Percentiles rank a stretch among this genome's conserved stretches.
These are phyloP conservation scores for Fistulina hepatica DNA, from an alignment of 1,284 basidiomycete species.

Conservation along the genomic window DNA sequence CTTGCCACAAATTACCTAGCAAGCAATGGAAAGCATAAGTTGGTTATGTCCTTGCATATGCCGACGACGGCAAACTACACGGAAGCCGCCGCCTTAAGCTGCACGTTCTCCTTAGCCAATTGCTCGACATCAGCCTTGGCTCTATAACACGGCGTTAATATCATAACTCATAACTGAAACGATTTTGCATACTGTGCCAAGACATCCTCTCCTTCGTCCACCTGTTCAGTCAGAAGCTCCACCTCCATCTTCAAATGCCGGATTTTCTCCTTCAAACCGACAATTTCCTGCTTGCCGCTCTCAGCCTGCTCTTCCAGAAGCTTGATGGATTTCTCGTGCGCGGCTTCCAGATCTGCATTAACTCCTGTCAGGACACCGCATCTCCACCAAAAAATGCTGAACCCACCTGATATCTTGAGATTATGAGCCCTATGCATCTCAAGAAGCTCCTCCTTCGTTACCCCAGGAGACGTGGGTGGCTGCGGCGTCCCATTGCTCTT, in stretches of 20 bases:
- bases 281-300: constrained; percentile 38
- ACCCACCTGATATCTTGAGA: constrained; percentile 64
- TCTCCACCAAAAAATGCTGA: too few relatives aligned
- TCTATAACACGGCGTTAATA: background rate
- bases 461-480: constrained; percentile 34
- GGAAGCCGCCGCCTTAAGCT: background rate
- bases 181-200: constrained; percentile 60
- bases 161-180: background rate
- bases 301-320: constrained; percentile 52
- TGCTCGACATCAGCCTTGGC: background rate
- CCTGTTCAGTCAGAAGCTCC: constrained; percentile 62
- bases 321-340: constrained; percentile 54
- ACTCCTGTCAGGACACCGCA: too few relatives aligned
- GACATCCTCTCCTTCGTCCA: constrained; percentile 62
- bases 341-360: constrained; percentile 65
- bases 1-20: too few relatives aligned
- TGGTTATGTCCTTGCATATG: too few relatives aligned
- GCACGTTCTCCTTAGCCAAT: background rate
- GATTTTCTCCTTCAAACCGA: constrained; percentile 50
- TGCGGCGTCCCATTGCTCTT: constrained; percentile 42
- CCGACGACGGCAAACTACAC: too few relatives aligned
- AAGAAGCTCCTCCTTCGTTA: constrained; percentile 65
- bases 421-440: constrained; percentile 73
- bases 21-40: too few relatives aligned
- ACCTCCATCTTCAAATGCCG: constrained; percentile 69